These are phyloP conservation scores for Geranomyces variabilis DNA, from an alignment of 192 early-diverging fungal species.

Conservation along the genomic window DNA sequence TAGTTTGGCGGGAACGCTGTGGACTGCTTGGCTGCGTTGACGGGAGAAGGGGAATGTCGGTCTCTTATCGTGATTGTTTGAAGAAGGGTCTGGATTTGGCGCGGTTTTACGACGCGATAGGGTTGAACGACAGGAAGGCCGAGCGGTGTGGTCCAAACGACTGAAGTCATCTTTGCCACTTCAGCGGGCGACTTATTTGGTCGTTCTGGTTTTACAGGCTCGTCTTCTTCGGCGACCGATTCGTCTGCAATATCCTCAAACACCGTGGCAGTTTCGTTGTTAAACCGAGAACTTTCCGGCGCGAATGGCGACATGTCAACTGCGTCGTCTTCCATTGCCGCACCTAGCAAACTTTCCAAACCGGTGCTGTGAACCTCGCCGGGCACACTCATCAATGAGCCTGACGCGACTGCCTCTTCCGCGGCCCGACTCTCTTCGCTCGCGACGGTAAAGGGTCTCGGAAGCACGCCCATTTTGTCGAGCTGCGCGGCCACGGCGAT, in stretches of 20 bases:
- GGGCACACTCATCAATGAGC: background rate
- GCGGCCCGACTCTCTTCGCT: slow-evolving; percentile 16
- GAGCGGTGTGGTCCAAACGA: slow-evolving; percentile 96
- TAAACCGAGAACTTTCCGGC: background rate
- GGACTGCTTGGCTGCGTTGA: slow-evolving; percentile 89
- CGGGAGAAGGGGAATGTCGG: slow-evolving; percentile 68
- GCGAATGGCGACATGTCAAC: background rate
- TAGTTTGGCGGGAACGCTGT: slow-evolving; percentile 99
- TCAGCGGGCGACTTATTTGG: background rate
- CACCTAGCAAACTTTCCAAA: too few species aligned
- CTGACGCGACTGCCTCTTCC: slow-evolving; percentile 10
- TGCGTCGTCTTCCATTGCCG: background rate
- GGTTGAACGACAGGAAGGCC: slow-evolving; percentile 95
- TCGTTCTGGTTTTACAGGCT: background rate
- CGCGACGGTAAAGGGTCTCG: slow-evolving; percentile 37
- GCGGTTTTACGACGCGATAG: slow-evolving; percentile 76
- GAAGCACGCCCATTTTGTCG: slow-evolving; percentile 41
- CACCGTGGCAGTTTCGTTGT: background rate
- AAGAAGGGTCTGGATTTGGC: slow-evolving; percentile 74
- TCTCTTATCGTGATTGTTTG: slow-evolving; percentile 81
- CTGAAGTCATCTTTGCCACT: slow-evolving; percentile 70
- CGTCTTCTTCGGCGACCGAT: background rate
- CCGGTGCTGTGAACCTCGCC: background rate
- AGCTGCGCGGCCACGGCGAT: slow-evolving; percentile 45
- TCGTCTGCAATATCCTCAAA: background rate